A percentile compares a stretch with the other conserved stretches of the same genome.
These are phyloP conservation scores for Pythium aristosporum DNA, from an alignment of 352 stramenopile species.

Conservation along the genomic window DNA sequence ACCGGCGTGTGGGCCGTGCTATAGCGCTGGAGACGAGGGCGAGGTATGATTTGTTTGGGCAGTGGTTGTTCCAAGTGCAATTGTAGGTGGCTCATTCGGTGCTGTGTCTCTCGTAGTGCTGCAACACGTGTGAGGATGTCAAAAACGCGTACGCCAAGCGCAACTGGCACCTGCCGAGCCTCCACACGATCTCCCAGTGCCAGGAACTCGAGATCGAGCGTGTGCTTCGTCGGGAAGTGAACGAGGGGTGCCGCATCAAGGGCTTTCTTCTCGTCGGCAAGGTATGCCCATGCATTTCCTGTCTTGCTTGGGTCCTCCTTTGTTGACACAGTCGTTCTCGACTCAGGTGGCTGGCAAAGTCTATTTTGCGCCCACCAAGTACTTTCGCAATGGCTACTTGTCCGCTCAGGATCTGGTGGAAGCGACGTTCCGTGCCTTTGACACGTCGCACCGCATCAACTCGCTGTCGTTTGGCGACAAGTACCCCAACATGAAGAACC, in stretches of 20 bases:
- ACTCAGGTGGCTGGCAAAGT: conserved; percentile 68
- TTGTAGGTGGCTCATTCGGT: neutral
- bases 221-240: conserved; percentile 68
- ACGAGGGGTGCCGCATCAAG: conserved; percentile 77
- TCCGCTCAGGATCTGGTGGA: conserved; percentile 28
- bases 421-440: conserved; percentile 31
- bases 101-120: conserved; percentile 11
- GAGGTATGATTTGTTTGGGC: conserved; percentile 29
- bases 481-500: conserved; percentile 87
- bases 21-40: conserved; percentile 58
- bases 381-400: conserved; percentile 76
- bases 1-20: conserved; percentile 70
- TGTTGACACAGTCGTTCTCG: neutral
- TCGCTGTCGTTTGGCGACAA: conserved; percentile 68
- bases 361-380: conserved; percentile 84
- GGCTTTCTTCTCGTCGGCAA: conserved; percentile 75
- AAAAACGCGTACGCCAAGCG: conserved; percentile 63
- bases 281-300: conserved; percentile 27
- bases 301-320: neutral
- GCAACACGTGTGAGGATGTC: conserved; percentile 35
- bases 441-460: conserved; percentile 40
- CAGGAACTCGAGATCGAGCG: conserved; percentile 78
- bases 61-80: neutral
- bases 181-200: conserved; percentile 76
- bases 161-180: conserved; percentile 77